phyloP scores from a whole-genome alignment of 2,329 filamentous ascomycete genomes.

The Cladophialophora bantiana region DNA sequence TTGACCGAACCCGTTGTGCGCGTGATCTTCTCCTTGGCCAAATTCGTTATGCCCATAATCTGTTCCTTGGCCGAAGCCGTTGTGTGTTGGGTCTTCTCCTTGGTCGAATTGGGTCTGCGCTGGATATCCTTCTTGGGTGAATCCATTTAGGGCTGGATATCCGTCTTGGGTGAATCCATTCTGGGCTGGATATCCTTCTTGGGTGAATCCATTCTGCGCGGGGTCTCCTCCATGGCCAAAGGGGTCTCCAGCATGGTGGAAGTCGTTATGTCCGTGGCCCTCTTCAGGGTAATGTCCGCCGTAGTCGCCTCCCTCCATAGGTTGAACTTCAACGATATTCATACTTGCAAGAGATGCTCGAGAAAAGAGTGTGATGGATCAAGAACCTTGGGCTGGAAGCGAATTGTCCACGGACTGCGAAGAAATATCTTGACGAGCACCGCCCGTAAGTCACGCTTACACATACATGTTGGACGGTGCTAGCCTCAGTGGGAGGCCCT shows the following conservation, averaged over 20 bases:
- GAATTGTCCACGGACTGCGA: not conserved
- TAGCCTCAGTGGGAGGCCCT: not conserved
- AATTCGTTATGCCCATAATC: no score
- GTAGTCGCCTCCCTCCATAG: not conserved
- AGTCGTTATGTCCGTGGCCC: not conserved
- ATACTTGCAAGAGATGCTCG: not conserved
- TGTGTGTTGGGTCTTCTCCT: not conserved
- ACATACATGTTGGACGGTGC: not conserved
- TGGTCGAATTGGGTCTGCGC: not conserved
- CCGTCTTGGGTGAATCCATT: no score
- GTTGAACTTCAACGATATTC: not conserved
- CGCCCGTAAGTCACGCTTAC: not conserved
- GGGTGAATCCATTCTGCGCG: no score
- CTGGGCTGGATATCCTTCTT: no score
- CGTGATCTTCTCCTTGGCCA: no score
- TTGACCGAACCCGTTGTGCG: no score
- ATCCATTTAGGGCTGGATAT: no score
- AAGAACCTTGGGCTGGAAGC: not conserved
- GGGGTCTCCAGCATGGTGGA: not conserved
- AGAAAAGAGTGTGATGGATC: not conserved
- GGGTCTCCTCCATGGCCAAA: not conserved
- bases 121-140: no score
- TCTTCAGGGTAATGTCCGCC: not conserved
- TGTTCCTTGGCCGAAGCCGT: no score
- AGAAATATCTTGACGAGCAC: not conserved